Base-by-base conservation (phyloP, 352 stramenopile species). In the Globisporangium radiosum region DNA sequence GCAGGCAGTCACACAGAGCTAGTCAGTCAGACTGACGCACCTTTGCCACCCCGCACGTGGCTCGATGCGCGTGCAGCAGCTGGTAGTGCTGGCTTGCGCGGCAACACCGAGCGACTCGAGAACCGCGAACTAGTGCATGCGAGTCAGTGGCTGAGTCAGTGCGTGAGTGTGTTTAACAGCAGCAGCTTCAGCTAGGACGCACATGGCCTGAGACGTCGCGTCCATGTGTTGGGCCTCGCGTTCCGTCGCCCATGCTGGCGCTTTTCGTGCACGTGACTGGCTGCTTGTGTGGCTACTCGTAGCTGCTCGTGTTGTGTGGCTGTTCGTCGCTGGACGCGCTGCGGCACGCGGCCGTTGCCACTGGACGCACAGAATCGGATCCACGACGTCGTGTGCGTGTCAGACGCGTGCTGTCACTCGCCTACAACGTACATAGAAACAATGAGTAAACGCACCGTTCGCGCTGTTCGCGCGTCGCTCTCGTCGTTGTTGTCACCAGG, bases 191-290 rank as follows among this genome's bases (percentile, higher is more conserved):
- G 25, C 25, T 5, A 11, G 42, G 5, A 59, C 56, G 25, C 8
- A 67, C 61, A 63, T 55, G 25, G 61, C 61, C 15, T 59, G 52
- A 0, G 51, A 63, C 13, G 52, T 47, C 14, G 57, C 61, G 39
- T 63, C 56, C 6, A 47, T 64, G 56, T 49, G 59, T 50, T 67
- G 61, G 13, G 47, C 45, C 39, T 51, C 61, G 45, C 57, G 49
- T 33, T 67, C 60, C 38, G 54, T 63, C 38, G 56, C 61, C 61
- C 61, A 67, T 5, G 61, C 52, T 33, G 61, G 61, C 8, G 55
- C 15, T 55, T 67, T 57, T 56, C 45, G 52, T 48, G n/a, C 36
- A 15, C 14, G 52, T 19, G 40, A 9, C n/a, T 56, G 36, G 19
- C 25, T 33, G 25, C 56, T 51, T 19, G 48, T 53, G 19, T 60